Evolutionary conservation across 306 rosid species (phyloP).

Genomic region (Cajanus cajan): DNA sequence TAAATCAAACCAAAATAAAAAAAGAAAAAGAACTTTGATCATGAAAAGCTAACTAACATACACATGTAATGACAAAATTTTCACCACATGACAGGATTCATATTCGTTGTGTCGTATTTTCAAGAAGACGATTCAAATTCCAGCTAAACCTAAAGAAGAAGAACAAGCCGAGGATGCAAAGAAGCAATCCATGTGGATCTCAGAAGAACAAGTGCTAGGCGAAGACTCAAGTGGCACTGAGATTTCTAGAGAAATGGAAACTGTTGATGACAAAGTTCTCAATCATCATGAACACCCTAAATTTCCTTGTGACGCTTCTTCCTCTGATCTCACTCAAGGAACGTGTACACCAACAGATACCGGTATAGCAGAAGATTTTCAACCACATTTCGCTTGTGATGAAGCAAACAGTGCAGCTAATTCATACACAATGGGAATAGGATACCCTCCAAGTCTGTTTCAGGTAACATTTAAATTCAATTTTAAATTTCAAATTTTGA

Average conservation of each 20-base stretch:
- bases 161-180: conserved; percentile 31
- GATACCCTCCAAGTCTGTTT: conserved; percentile 51
- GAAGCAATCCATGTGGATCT: conserved; percentile 34
- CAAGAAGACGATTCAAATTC: conserved; percentile 70
- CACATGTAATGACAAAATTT: not conserved
- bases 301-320: conserved; percentile 70
- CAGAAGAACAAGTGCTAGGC: conserved; percentile 37
- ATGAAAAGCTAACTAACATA: not conserved
- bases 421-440: conserved; percentile 49
- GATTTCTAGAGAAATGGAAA: conserved; percentile 49
- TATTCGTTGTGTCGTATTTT: conserved; percentile 88
- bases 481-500: not conserved
- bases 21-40: not conserved
- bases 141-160: conserved; percentile 43
- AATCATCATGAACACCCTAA: conserved; percentile 41
- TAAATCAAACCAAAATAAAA: not conserved
- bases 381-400: conserved; percentile 66
- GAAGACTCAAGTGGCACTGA: conserved; percentile 53
- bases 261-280: conserved; percentile 38
- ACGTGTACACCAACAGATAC: conserved; percentile 58
- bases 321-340: conserved; percentile 95
- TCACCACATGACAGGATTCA: conserved; percentile 61
- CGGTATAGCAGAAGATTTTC: conserved; percentile 64
- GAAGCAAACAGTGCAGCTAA: conserved; percentile 76
- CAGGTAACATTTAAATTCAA: conserved; percentile 47